These are phyloP conservation scores for Actinomucor elegans DNA, from an alignment of 371 early-diverging fungal genomes.

Conservation along the genomic window DNA sequence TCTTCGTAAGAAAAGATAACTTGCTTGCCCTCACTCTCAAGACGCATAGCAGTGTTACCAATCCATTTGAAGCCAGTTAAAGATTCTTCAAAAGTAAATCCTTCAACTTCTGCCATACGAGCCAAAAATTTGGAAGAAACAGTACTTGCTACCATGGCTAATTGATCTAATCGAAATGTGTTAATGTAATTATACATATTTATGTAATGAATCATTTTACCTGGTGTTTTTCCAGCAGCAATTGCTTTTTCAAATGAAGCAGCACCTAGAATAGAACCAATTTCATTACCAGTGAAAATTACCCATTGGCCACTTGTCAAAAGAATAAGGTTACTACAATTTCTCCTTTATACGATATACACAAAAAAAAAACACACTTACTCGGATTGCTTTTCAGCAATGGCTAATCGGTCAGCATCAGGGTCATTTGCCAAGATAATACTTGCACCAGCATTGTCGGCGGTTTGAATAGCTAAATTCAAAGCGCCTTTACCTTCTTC, in stretches of 20 bases:
- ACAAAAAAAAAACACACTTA: slow-evolving; percentile 10
- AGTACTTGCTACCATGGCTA: slow-evolving; percentile 87
- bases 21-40: slow-evolving; percentile 58
- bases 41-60: slow-evolving; percentile 77
- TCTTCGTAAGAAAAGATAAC: slow-evolving; percentile 92
- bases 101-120: slow-evolving; percentile 74
- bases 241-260: slow-evolving; percentile 66
- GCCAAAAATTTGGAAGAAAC: slow-evolving; percentile 88
- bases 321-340: background rate
- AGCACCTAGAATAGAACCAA: slow-evolving; percentile 85
- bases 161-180: slow-evolving; percentile 46
- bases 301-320: slow-evolving; percentile 69
- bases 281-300: slow-evolving; percentile 88
- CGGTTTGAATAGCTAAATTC: slow-evolving; percentile 75
- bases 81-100: slow-evolving; percentile 86
- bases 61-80: slow-evolving; percentile 97
- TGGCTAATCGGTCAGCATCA: slow-evolving; percentile 95
- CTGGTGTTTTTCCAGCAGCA: slow-evolving; percentile 48
- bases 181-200: too few relatives aligned
- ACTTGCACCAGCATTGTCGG: slow-evolving; percentile 54
- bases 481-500: slow-evolving; percentile 92
- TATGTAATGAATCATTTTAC: too few relatives aligned
- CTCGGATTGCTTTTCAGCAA: slow-evolving; percentile 74
- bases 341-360: background rate
- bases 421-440: slow-evolving; percentile 97